Evolutionary conservation across 2,329 filamentous ascomycete species (phyloP), one percentile per base, ranked within the genome.

Genomic region (Neonectria magnoliae): DNA sequence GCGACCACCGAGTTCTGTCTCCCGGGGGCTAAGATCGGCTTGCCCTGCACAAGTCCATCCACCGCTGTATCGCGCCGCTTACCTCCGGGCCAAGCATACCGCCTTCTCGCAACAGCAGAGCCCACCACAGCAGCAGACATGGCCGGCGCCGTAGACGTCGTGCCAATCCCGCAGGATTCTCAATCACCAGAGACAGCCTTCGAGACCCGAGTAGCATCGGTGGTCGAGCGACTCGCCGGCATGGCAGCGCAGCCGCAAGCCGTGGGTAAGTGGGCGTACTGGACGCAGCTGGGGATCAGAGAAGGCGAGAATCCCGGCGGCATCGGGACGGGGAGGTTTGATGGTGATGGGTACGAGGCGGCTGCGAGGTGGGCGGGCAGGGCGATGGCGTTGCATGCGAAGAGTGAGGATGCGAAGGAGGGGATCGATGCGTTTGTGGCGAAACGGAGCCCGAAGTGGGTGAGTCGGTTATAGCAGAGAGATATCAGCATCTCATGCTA

Each of bases 341-440:
- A 62, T 2, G 64, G 63, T 4, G 70, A 73, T 58, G 71, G 68
- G 1, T 73, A 66, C 6, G 70, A 71, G n/a, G 42, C 50, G 9
- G 69, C 70, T 4, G 59, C 66, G 16, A 18, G 42, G 0, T 74
- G 70, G 72, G 69, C 72, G 3, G 72, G 66, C 4, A 65, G 69
- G 20, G 69, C 67, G 1, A 74, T 74, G 72, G 69, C 69, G 8
- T 14, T 74, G 5, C 72, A 74, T 38, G 66, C 71, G 5, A 74
- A 57, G 31, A 74, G 69, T 7, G 62, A 63, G 5, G 72, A 74
- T 36, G 66, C 68, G 0, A 71, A 68, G 5, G 69, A 74, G 25
- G 72, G 72, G 1, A 66, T 74, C 1, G 50, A n/a, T 13, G 70
- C 72, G 4, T 74, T 74, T 18, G 51, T 74, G 3, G 22, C 51